phyloP scores from a whole-genome alignment of 164 flowering plant genomes.

The Liriodendron chinense region DNA sequence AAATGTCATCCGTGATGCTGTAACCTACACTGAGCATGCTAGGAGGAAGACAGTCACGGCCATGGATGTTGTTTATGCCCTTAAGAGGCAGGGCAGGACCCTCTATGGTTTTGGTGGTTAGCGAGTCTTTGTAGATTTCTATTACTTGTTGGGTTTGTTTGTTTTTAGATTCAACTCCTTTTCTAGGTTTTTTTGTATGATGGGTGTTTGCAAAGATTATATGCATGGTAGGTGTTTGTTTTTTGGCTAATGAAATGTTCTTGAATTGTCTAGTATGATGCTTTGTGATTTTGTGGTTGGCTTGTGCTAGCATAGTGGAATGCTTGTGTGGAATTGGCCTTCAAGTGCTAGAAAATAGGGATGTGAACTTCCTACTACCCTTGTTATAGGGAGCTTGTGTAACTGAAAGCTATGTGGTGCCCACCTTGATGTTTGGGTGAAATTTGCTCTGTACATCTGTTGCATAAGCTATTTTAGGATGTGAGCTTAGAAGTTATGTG shows the following conservation, averaged over 20 bases:
- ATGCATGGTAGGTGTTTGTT: neutral
- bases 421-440: too few species aligned
- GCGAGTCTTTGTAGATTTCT: neutral
- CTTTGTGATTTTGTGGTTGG: neutral
- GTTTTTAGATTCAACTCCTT: neutral
- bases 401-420: too few species aligned
- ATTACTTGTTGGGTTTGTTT: neutral
- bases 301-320: neutral
- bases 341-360: neutral
- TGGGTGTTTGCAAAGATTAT: neutral
- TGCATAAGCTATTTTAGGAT: too few species aligned
- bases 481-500: too few species aligned
- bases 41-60: conserved; percentile 17
- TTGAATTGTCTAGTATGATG: neutral
- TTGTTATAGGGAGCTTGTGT: too few species aligned
- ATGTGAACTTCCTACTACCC: too few species aligned
- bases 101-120: conserved; percentile 18
- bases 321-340: neutral
- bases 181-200: neutral
- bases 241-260: neutral
- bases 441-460: too few species aligned
- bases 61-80: conserved; percentile 16
- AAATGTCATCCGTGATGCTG: conserved; percentile 21
- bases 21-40: conserved; percentile 16
- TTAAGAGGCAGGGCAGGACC: conserved; percentile 18